Evolutionary conservation across 2,329 filamentous ascomycete genomes (phyloP), one percentile per base, ranked within the genome.

Genomic region (Ophiostoma australiae): DNA sequence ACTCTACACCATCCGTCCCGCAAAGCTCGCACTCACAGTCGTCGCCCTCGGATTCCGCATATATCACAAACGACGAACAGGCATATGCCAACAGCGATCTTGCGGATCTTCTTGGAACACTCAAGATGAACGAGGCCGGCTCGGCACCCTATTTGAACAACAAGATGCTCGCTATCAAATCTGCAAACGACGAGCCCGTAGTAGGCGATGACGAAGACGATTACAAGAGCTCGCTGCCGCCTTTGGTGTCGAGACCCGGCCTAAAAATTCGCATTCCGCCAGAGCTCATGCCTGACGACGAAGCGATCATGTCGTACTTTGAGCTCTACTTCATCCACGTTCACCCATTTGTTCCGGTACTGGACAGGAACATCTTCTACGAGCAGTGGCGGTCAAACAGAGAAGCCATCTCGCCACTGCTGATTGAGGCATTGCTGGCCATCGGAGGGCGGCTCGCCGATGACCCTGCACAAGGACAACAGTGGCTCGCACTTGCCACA

Each of bases 401-500:
- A 72, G 87, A 90, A n/a, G 87, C 91, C 0, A 93, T 98, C 39
- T 97, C 95, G 0, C 94, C 94, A 0, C 83, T 98, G 41, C 85
- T 98, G 71, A 83, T 98, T 0, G 94, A 97, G 79, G 92, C 92
- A 7, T 89, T 98, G 23, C 97, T 98, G 79, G 93, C 94, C 15
- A 95, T 96, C 77, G 90, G 93, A 4, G 92, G 92, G 10, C 87
- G 93, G 52, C 85, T 97, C 73, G 89, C 93, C 0, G 93, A 95
- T 74, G 92, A 96, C 74, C 90, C 92, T 4, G 86, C 90, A 0
- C 89, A 95, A 79, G 93, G 93, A 13, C 91, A 94, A 75, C 93
- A 95, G 79, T 98, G 95, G 95, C 87, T 98, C 68, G 93, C 93
- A 39, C 85, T 98, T 73, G 94, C 93, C 72, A 91, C 66, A 95